A percentile compares a stretch with the other conserved stretches of the same genome.
These are phyloP conservation scores for Acacia acuminata DNA, from an alignment of 306 rosid genomes.

Conservation along the genomic window DNA sequence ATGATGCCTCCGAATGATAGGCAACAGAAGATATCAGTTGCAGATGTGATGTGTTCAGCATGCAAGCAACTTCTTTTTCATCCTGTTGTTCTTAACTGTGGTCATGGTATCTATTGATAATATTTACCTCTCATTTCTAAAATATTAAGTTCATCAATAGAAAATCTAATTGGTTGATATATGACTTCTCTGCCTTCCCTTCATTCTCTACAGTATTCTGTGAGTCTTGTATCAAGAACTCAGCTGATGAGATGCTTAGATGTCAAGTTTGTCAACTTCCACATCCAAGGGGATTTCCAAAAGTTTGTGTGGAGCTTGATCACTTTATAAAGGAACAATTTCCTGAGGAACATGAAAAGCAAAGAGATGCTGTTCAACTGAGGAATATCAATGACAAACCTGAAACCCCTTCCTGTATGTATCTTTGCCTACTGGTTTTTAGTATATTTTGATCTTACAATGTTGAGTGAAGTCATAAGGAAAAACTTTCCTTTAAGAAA, in stretches of 20 bases:
- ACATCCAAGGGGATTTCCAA: constrained; percentile 74
- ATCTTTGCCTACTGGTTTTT: constrained; percentile 26
- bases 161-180: constrained; percentile 7
- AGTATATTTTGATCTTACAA: not conserved
- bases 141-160: constrained; percentile 6
- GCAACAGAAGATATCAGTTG: constrained; percentile 47
- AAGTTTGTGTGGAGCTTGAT: constrained; percentile 69
- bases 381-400: constrained; percentile 37
- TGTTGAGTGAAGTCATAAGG: not conserved
- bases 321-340: constrained; percentile 62
- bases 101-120: constrained; percentile 62
- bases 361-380: constrained; percentile 50
- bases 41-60: constrained; percentile 60
- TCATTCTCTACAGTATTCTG: constrained; percentile 57
- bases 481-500: not conserved
- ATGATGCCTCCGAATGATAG: constrained; percentile 31
- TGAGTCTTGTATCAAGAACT: constrained; percentile 55
- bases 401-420: constrained; percentile 50
- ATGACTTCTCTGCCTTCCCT: constrained; percentile 17
- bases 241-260: constrained; percentile 52
- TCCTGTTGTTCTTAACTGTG: constrained; percentile 87
- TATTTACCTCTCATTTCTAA: constrained; percentile 28
- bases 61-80: constrained; percentile 73
- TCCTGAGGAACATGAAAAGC: constrained; percentile 60
- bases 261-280: constrained; percentile 71